Percentiles rank a stretch among this genome's conserved stretches.
Conservation (phyloP, 176 grass and related monocot genomes). For the Coix lacrymajobi region DNA sequence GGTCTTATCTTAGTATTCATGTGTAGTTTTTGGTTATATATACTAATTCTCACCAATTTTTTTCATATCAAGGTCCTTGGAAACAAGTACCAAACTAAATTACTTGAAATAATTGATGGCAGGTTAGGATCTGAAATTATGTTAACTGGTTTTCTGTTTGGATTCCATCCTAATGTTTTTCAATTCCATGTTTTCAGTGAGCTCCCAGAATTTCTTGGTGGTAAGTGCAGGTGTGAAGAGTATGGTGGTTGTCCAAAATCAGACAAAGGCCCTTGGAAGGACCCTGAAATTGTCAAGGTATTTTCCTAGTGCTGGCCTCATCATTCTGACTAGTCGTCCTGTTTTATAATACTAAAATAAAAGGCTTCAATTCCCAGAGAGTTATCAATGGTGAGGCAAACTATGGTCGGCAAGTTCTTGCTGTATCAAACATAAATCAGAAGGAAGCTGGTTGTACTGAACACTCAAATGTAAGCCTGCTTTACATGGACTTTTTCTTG, state of each 20-base stretch:
- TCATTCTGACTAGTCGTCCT: background rate
- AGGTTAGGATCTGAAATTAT: slow-evolving; percentile 40
- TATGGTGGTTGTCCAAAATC: slow-evolving; percentile 86
- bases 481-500: background rate
- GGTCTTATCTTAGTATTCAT: slow-evolving; percentile 3
- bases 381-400: slow-evolving; percentile 84
- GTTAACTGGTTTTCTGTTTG: slow-evolving; percentile 18
- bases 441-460: slow-evolving; percentile 59
- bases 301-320: background rate
- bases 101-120: slow-evolving; percentile 87
- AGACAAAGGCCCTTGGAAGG: slow-evolving; percentile 86
- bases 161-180: slow-evolving; percentile 32
- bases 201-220: slow-evolving; percentile 90
- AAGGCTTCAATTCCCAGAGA: slow-evolving; percentile 42
- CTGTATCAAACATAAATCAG: slow-evolving; percentile 43
- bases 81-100: slow-evolving; percentile 74
- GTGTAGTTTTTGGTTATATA: background rate
- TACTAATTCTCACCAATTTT: slow-evolving; percentile 21
- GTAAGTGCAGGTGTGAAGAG: slow-evolving; percentile 75
- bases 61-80: slow-evolving; percentile 74
- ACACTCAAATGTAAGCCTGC: slow-evolving; percentile 43
- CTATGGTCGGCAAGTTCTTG: slow-evolving; percentile 59
- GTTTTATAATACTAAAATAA: slow-evolving; percentile 20
- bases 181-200: slow-evolving; percentile 54
- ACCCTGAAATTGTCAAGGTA: slow-evolving; percentile 82